Percentiles rank a stretch among this genome's conserved stretches.
phyloP scores from a whole-genome alignment of 495 filamentous ascomycete genomes.

The Echria macrotheca region DNA sequence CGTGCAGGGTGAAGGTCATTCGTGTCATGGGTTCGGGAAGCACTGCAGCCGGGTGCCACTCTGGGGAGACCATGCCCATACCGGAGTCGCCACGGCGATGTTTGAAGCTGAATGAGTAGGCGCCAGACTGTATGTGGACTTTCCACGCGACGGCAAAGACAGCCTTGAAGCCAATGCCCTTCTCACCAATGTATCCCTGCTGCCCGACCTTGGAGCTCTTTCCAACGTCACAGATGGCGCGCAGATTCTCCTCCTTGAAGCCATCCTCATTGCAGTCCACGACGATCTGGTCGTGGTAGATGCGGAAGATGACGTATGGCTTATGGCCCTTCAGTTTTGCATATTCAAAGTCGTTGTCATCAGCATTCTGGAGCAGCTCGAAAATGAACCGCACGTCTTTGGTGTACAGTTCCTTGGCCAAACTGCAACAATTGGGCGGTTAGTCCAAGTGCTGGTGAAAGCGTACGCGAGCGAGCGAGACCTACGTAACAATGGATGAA shows the following conservation, averaged over 20 bases:
- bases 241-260: slow-evolving; percentile 31
- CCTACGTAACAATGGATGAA: slow-evolving; percentile 30
- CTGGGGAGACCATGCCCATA: slow-evolving; percentile 42
- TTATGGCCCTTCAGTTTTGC: background rate
- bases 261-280: slow-evolving; percentile 47
- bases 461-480: background rate
- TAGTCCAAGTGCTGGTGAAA: background rate
- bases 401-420: slow-evolving; percentile 35
- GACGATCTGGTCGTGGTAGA: slow-evolving; percentile 27
- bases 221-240: slow-evolving; percentile 32
- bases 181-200: slow-evolving; percentile 44
- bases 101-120: slow-evolving; percentile 42
- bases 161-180: slow-evolving; percentile 50
- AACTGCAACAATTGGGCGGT: slow-evolving; percentile 12
- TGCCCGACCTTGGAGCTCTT: slow-evolving; percentile 34
- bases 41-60: slow-evolving; percentile 24
- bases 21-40: slow-evolving; percentile 23
- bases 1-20: slow-evolving; percentile 31
- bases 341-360: slow-evolving; percentile 32
- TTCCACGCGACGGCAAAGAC: slow-evolving; percentile 45
- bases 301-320: slow-evolving; percentile 31
- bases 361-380: slow-evolving; percentile 42
- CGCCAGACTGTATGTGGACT: slow-evolving; percentile 43
- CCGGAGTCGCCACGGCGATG: slow-evolving; percentile 25
- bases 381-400: slow-evolving; percentile 35